A percentile compares a stretch with the other conserved stretches of the same genome.
These are phyloP conservation scores for Fusarium buxicola DNA, from an alignment of 2,329 filamentous ascomycete species.

Conservation along the genomic window DNA sequence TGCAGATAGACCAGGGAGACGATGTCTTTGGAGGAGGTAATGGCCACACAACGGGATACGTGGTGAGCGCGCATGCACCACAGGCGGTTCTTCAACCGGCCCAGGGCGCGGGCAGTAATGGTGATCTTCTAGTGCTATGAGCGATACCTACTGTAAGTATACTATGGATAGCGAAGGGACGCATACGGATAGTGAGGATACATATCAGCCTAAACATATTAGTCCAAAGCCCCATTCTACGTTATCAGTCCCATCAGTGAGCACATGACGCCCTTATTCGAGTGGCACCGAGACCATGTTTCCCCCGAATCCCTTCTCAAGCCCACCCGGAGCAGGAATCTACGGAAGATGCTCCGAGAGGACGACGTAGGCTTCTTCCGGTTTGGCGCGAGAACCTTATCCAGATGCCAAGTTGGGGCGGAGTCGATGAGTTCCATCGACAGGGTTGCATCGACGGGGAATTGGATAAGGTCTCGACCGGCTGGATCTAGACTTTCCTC, in stretches of 20 bases:
- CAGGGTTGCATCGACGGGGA: slow-evolving; percentile 16
- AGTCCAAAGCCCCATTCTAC: slow-evolving; percentile 1
- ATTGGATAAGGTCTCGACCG: slow-evolving; percentile 16
- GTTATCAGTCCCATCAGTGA: not conserved
- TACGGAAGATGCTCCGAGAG: slow-evolving; percentile 7
- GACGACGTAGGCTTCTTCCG: slow-evolving; percentile 28
- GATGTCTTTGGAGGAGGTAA: slow-evolving; percentile 70
- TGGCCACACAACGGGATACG: slow-evolving; percentile 67
- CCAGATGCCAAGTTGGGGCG: slow-evolving; percentile 31
- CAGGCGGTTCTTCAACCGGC: slow-evolving; percentile 80
- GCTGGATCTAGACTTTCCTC: slow-evolving; percentile 19
- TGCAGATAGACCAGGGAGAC: slow-evolving; percentile 74
- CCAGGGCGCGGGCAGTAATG: slow-evolving; percentile 72
- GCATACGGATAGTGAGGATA: slow-evolving; percentile 30
- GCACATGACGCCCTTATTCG: not conserved
- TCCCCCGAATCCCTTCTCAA: slow-evolving; percentile 4
- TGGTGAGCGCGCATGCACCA: slow-evolving; percentile 85
- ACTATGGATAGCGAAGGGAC: slow-evolving; percentile 35
- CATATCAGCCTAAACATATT: slow-evolving; percentile 11
- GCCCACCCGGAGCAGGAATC: slow-evolving; percentile 19
- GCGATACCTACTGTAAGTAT: slow-evolving; percentile 27
- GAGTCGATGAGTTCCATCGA: slow-evolving; percentile 23
- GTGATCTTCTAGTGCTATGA: slow-evolving; percentile 77
- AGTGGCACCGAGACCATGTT: slow-evolving; percentile 7
- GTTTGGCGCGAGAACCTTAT: slow-evolving; percentile 41